Evolutionary conservation across 441 rosid genomes (phyloP), one percentile per base, ranked within the genome.

Genomic region (Populus hybrid): DNA sequence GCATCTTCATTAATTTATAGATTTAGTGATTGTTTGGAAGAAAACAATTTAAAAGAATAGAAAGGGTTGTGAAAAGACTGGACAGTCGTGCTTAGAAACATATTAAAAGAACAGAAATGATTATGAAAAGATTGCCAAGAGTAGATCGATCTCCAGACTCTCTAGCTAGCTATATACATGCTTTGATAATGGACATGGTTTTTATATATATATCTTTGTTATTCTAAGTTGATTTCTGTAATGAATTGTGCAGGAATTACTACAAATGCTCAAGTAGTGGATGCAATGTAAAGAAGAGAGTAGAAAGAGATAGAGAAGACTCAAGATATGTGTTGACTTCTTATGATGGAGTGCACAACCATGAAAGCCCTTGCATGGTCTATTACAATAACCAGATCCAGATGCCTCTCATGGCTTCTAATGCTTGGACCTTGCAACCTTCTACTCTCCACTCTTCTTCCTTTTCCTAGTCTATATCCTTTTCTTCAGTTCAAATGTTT

Each of bases 261-360:
- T 93, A 87, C 76, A 93, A 90, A 75, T 93, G 97, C 76, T 84
- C 90, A 78, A 89, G 78, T 64, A 88, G 83, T 71, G 93, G 90
- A 30, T 93, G 98, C 85, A 24, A 10, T 68, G 98, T 93, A 80
- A 93, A 92, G 88, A 93, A 93, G 82, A 88, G 91, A 80, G 89
- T 92, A 50, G 94, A 93, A 76, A 92, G 94, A 36, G 98, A 93
- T 68, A 77, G 82, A 68, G 88, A 89, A 67, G 95, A 90, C 75
- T 76, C 81, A 66, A 86, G 84, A 64, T 89, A 85, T 81, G 95
- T 92, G 74, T 86, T 92, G 14, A 94, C 97, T 12, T 85, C 90
- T 3, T 92, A 94, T 34, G 95, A 92, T 8, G 98, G 95, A 54
- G 80, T 88, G 10, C 97, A 94, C 83, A 90, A 84, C 82, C 98